These are phyloP conservation scores for Pythium phragmitis DNA, from an alignment of 352 stramenopile species.

Conservation along the genomic window DNA sequence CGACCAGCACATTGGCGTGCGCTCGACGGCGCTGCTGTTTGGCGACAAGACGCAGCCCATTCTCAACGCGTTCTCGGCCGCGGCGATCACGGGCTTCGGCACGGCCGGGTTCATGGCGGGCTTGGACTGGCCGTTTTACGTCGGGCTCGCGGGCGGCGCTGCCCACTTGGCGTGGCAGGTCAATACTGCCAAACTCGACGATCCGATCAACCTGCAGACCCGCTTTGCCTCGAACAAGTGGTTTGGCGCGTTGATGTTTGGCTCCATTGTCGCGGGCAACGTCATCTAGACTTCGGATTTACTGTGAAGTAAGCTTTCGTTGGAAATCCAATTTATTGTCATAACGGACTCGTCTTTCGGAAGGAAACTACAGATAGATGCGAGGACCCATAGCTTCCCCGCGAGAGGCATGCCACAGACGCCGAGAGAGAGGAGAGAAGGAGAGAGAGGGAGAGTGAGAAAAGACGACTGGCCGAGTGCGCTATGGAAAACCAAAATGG, in stretches of 20 bases:
- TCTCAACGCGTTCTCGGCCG: constrained; percentile 83
- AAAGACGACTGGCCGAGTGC: constrained; percentile 11
- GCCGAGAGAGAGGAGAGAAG: too few species aligned
- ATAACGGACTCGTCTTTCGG: constrained; percentile 27
- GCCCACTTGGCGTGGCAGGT: constrained; percentile 97
- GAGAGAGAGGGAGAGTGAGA: neutral
- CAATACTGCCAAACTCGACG: constrained; percentile 93
- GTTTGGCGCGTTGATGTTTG: constrained; percentile 84
- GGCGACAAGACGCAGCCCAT: constrained; percentile 93
- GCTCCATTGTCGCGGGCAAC: constrained; percentile 79
- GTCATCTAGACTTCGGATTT: constrained; percentile 36
- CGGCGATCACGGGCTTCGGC: constrained; percentile 60
- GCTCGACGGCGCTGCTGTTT: constrained; percentile 96
- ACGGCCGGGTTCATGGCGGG: constrained; percentile 75
- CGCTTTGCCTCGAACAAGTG: constrained; percentile 95
- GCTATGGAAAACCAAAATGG: neutral
- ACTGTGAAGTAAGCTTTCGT: neutral
- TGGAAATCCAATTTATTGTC: neutral
- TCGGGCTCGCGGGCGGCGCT: constrained; percentile 81
- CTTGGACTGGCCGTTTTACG: constrained; percentile 89
- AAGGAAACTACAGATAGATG: constrained; percentile 3
- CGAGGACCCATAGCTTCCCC: neutral
- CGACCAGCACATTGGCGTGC: constrained; percentile 94
- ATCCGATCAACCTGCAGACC: constrained; percentile 91
- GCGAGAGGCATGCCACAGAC: constrained; percentile 8